phyloP scores from a whole-genome alignment of 352 stramenopile species.

The Blastocystis sp. region DNA sequence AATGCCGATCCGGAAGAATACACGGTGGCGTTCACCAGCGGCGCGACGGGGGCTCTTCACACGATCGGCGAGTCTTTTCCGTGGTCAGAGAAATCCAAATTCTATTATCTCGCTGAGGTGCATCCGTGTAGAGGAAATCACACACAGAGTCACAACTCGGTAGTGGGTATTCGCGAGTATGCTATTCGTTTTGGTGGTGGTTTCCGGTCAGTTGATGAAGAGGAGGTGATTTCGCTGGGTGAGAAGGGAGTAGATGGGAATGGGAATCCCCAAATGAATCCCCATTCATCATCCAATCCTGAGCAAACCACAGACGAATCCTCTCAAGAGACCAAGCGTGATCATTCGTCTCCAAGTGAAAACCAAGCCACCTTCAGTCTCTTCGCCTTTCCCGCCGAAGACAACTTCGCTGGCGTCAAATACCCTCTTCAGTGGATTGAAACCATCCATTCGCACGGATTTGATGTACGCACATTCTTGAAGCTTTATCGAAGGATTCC shows the following conservation, averaged over 20 bases:
- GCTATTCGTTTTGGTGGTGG: conserved; percentile 61
- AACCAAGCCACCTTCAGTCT: conserved; percentile 64
- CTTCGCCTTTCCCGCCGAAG: conserved; percentile 68
- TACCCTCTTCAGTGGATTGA: conserved; percentile 61
- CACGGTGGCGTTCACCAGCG: conserved; percentile 42
- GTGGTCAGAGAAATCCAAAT: conserved; percentile 60
- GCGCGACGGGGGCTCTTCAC: conserved; percentile 35
- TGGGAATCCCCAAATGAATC: no score
- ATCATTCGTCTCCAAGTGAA: no score
- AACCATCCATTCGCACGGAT: conserved; percentile 61
- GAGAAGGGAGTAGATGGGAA: no score
- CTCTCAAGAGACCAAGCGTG: neutral
- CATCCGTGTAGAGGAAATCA: neutral
- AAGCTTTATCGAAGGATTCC: neutral
- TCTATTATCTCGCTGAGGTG: conserved; percentile 64
- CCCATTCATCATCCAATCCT: no score
- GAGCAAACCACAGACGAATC: neutral
- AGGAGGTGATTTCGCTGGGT: no score
- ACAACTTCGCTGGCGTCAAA: conserved; percentile 66
- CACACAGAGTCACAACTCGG: conserved; percentile 65
- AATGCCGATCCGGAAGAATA: conserved; percentile 16
- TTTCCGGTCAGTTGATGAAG: conserved; percentile 59
- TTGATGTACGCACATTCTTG: conserved; percentile 35
- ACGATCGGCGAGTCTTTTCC: conserved; percentile 47
- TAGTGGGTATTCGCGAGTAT: conserved; percentile 67